Evolutionary conservation across 179 eudicot species (phyloP).

Genomic region (Amaranthus tricolor): DNA sequence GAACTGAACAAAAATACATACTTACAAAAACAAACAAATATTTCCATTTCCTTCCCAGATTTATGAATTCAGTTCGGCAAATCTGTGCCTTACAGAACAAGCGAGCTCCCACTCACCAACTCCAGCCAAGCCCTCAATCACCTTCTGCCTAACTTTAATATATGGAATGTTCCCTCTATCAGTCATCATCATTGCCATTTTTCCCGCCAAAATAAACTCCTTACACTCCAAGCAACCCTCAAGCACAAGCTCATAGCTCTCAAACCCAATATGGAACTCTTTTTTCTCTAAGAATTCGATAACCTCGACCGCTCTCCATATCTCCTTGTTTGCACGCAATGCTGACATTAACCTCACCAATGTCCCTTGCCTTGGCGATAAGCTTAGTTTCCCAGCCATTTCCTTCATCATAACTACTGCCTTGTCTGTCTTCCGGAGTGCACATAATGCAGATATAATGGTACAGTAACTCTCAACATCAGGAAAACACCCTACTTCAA

Average conservation of each 20-base stretch:
- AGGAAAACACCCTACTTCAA: constrained; percentile 55
- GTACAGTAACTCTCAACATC: constrained; percentile 59
- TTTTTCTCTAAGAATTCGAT: constrained; percentile 53
- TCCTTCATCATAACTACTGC: constrained; percentile 51
- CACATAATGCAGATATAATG: constrained; percentile 56
- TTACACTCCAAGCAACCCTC: constrained; percentile 67
- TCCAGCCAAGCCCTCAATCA: constrained; percentile 65
- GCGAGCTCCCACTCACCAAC: constrained; percentile 72
- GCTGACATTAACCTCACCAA: constrained; percentile 45
- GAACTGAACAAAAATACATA: constrained; percentile 10
- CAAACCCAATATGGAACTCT: constrained; percentile 52
- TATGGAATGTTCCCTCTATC: constrained; percentile 69
- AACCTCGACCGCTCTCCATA: constrained; percentile 63
- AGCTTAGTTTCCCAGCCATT: constrained; percentile 50
- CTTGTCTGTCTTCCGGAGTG: constrained; percentile 38
- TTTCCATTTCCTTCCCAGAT: background rate
- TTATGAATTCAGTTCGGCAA: constrained; percentile 66
- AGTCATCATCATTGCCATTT: constrained; percentile 58
- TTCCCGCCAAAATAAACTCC: constrained; percentile 71
- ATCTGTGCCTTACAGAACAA: constrained; percentile 62
- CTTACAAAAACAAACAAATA: background rate
- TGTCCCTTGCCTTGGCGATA: constrained; percentile 63
- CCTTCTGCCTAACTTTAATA: constrained; percentile 66
- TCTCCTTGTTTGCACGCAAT: constrained; percentile 61
- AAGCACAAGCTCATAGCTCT: constrained; percentile 62